phyloP scores from a whole-genome alignment of 768 basidiomycete species.

The Suillus plorans region DNA sequence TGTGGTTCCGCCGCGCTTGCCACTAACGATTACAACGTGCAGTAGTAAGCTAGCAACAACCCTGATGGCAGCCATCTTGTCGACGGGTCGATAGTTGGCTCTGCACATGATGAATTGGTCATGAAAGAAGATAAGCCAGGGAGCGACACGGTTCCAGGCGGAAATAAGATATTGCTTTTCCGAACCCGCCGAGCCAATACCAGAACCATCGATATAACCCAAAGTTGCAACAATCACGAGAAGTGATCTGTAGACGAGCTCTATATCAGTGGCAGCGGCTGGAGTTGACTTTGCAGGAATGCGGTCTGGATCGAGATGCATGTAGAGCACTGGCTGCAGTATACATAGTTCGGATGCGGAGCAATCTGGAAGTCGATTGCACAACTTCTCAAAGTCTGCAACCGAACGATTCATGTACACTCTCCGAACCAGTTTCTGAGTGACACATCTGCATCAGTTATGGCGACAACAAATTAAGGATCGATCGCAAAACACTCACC shows the following conservation, averaged over 20 bases:
- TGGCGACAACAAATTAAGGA: too few relatives aligned
- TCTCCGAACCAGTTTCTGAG: background rate
- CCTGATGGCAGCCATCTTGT: background rate
- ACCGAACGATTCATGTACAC: background rate
- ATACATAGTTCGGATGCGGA: background rate
- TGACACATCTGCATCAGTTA: background rate
- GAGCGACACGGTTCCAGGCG: background rate
- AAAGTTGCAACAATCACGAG: background rate
- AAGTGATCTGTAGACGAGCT: background rate
- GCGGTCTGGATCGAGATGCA: background rate
- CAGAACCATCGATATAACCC: too few relatives aligned
- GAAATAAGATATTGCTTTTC: background rate
- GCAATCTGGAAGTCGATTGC: background rate
- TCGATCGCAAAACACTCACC: background rate
- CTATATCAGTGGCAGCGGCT: background rate
- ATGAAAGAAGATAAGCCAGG: background rate
- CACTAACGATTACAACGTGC: rapidly evolving
- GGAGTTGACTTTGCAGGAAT: background rate
- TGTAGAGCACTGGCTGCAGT: background rate
- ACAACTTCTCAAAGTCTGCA: background rate
- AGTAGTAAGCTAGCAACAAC: background rate
- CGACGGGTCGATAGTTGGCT: background rate
- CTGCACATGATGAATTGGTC: background rate
- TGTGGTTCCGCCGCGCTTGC: background rate
- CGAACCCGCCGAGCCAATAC: too few relatives aligned